Conservation (phyloP, 306 rosid genomes). For the Cicer arietinum region DNA sequence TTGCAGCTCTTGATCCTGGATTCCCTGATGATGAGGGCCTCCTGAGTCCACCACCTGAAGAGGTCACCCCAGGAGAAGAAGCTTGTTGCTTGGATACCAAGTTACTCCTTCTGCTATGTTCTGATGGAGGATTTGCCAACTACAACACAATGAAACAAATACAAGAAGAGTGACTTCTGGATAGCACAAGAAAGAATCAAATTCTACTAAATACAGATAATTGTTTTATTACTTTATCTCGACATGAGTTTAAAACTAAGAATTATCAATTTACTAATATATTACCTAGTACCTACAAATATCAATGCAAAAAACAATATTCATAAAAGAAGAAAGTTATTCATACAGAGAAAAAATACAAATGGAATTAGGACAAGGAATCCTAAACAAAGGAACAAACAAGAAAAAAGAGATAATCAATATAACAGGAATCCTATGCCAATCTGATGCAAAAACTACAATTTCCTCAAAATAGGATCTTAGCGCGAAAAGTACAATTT, state of each 20-base stretch:
- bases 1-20: constrained; percentile 84
- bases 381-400: constrained; percentile 26
- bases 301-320: not conserved
- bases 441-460: not conserved
- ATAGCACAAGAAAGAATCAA: constrained; percentile 33
- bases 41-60: constrained; percentile 72
- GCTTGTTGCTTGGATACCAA: constrained; percentile 64
- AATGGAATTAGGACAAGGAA: not conserved
- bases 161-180: constrained; percentile 37
- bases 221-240: constrained; percentile 23
- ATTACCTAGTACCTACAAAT: constrained; percentile 24
- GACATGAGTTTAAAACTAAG: constrained; percentile 6
- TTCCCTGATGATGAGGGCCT: constrained; percentile 85
- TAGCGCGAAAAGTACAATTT: constrained; percentile 10
- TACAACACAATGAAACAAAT: constrained; percentile 54
- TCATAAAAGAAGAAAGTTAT: constrained; percentile 20
- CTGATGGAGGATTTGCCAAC: constrained; percentile 80
- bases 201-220: not conserved
- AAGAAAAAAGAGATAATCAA: constrained; percentile 26
- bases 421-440: not conserved
- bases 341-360: not conserved
- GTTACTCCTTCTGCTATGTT: constrained; percentile 67
- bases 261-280: constrained; percentile 1
- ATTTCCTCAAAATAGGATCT: constrained; percentile 15
- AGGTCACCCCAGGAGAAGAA: constrained; percentile 74